Evolutionary conservation across 1,284 basidiomycete species (phyloP).

Genomic region (Grifola frondosa): DNA sequence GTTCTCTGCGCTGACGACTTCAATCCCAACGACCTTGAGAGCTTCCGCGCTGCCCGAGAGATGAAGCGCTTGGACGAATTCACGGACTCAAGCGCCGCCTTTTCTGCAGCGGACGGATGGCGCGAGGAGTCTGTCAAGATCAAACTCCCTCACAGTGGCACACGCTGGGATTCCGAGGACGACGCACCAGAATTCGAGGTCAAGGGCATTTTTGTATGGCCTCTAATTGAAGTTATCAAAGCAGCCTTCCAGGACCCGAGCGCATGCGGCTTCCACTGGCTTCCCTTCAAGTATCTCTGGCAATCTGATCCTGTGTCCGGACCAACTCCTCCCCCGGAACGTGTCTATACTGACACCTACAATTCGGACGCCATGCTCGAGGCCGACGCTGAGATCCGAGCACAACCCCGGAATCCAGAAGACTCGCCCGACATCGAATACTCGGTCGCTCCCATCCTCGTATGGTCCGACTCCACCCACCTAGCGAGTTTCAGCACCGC

Average conservation of each 20-base stretch:
- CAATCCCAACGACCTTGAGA: constrained; percentile 13
- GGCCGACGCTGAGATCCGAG: constrained; percentile 10
- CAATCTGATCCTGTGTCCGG: neutral
- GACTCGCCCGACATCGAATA: constrained; percentile 11
- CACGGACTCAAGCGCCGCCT: neutral
- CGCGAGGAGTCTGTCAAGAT: constrained; percentile 17
- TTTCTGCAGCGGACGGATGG: constrained; percentile 24
- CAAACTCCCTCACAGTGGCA: constrained; percentile 17
- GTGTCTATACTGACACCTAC: constrained; percentile 20
- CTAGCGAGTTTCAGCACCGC: constrained; percentile 18
- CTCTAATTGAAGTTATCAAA: constrained; percentile 8
- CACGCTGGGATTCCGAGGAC: constrained; percentile 15
- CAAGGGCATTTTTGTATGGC: constrained; percentile 18
- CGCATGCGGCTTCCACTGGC: neutral
- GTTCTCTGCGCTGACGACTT: constrained; percentile 26
- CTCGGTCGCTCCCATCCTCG: constrained; percentile 13
- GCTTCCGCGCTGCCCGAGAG: constrained; percentile 15
- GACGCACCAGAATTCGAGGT: constrained; percentile 26
- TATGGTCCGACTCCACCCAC: constrained; percentile 21
- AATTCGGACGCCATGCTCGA: constrained; percentile 14
- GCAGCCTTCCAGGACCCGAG: neutral
- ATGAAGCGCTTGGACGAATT: constrained; percentile 14
- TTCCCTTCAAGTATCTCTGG: constrained; percentile 1
- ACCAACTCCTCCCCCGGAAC: constrained; percentile 2
- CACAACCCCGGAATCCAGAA: neutral